These are phyloP conservation scores for Mucor ambiguus DNA, from an alignment of 371 early-diverging fungal genomes.

Conservation along the genomic window DNA sequence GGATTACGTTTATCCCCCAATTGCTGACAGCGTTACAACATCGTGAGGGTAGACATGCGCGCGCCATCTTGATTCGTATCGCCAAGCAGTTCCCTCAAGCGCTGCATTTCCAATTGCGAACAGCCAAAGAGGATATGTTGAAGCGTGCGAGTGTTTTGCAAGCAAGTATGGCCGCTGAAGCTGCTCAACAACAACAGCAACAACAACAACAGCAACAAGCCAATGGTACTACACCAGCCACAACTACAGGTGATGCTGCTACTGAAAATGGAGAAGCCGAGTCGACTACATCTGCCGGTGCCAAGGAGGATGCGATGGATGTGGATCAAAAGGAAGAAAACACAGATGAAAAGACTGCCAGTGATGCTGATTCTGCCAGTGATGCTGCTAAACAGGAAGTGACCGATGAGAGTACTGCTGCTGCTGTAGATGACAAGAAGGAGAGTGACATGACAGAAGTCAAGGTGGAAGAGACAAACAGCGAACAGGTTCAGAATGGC, in stretches of 20 bases:
- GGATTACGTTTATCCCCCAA: conserved; percentile 98
- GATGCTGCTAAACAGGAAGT: background rate
- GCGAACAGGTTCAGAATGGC: background rate
- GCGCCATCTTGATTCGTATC: conserved; percentile 84
- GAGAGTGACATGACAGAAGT: background rate
- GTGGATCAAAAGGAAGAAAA: background rate
- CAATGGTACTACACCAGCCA: background rate
- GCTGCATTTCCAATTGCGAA: conserved; percentile 92
- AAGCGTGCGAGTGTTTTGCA: conserved; percentile 45
- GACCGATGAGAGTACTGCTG: background rate
- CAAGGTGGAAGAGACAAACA: background rate
- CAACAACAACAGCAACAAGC: conserved; percentile 7
- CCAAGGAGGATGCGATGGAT: conserved; percentile 18
- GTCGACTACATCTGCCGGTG: background rate
- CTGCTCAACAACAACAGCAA: conserved; percentile 15
- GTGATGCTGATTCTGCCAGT: background rate
- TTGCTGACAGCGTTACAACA: conserved; percentile 78
- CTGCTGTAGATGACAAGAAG: background rate
- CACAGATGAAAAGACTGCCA: conserved; percentile 7
- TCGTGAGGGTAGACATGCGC: conserved; percentile 81
- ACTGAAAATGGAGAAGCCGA: background rate
- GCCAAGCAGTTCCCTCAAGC: conserved; percentile 98
- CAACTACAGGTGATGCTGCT: background rate
- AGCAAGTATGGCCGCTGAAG: conserved; percentile 18
- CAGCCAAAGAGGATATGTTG: conserved; percentile 89